A percentile compares a stretch with the other conserved stretches of the same genome.
Evolutionary conservation across 2,329 filamentous ascomycete genomes (phyloP).

Genomic region (Aureobasidium namibiae): DNA sequence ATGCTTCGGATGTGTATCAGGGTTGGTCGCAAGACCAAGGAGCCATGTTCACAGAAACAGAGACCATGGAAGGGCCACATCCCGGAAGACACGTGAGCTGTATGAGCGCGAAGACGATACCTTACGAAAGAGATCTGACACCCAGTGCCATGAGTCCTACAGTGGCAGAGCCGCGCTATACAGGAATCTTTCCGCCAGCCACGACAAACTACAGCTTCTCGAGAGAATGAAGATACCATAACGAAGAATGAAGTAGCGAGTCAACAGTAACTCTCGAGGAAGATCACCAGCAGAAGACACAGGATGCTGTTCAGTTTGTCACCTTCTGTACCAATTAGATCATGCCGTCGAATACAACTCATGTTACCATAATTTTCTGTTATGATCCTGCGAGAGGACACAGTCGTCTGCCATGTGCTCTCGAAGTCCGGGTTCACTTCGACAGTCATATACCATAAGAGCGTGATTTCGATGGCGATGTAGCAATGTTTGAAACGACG

Average conservation of each 20-base stretch:
- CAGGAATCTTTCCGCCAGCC: neutral
- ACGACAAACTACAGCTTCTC: slow-evolving; percentile 1
- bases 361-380: neutral
- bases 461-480: neutral
- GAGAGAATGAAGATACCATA: neutral
- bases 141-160: slow-evolving; percentile 6
- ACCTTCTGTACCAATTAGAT: neutral
- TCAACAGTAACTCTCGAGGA: neutral
- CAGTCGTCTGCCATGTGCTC: too few relatives aligned
- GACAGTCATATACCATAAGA: too few relatives aligned
- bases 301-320: neutral
- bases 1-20: neutral
- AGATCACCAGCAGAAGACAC: neutral
- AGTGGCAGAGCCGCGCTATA: neutral
- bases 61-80: neutral
- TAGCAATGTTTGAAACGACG: neutral
- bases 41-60: neutral
- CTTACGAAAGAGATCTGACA: neutral
- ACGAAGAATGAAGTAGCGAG: neutral
- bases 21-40: neutral
- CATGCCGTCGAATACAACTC: neutral
- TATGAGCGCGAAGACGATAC: neutral
- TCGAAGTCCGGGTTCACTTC: too few relatives aligned
- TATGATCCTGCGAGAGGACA: too few relatives aligned
- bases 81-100: neutral